phyloP scores from a whole-genome alignment of 2,329 filamentous ascomycete genomes.

The Claviceps quebecensis region DNA sequence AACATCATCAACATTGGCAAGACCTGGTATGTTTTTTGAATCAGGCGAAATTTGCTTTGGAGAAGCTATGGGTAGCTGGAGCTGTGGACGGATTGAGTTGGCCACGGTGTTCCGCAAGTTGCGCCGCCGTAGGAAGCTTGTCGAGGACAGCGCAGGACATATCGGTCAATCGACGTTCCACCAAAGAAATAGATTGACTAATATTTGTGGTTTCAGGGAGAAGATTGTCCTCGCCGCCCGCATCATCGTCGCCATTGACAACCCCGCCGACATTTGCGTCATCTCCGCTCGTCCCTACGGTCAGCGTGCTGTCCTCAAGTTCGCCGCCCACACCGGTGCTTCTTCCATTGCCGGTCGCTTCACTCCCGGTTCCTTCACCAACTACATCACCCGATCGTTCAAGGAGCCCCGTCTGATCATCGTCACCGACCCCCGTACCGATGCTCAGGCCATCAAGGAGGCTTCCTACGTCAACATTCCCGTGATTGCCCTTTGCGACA shows the following conservation, averaged over 20 bases:
- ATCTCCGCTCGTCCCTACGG: conserved; percentile 99
- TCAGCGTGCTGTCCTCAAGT: conserved; percentile 99
- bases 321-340: conserved; percentile 95
- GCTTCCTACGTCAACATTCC: conserved; percentile 99
- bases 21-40: conserved; percentile 64
- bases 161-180: neutral
- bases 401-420: conserved; percentile 99
- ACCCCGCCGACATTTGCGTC: conserved; percentile 97
- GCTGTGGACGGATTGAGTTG: neutral
- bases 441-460: conserved; percentile 99
- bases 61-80: neutral
- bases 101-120: neutral
- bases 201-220: conserved; percentile 50
- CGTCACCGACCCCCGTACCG: conserved; percentile 98
- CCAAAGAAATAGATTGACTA: conserved; percentile 1
- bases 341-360: conserved; percentile 98
- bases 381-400: conserved; percentile 99
- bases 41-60: too few relatives aligned
- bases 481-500: conserved; percentile 97
- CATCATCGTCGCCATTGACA: conserved; percentile 98
- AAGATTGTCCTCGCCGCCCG: conserved; percentile 98
- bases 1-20: conserved; percentile 99
- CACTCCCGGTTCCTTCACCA: conserved; percentile 99
- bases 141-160: neutral
- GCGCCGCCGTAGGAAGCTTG: neutral